These are phyloP conservation scores for Rhodotorula sp. DNA, from an alignment of 1,284 basidiomycete genomes.

Conservation along the genomic window DNA sequence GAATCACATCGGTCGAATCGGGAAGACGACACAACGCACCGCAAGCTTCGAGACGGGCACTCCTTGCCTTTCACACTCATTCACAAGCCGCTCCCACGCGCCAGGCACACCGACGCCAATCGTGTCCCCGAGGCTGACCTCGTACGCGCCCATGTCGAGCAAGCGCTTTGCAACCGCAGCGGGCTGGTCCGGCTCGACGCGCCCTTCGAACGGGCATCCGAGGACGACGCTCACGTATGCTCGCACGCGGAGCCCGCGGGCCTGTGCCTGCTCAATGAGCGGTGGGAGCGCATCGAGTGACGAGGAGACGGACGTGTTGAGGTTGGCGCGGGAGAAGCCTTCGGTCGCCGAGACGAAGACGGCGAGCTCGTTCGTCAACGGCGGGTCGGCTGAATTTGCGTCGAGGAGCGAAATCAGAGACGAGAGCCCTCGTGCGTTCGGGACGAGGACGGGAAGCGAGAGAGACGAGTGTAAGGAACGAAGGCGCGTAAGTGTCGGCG, in stretches of 20 bases:
- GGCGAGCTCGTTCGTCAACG: conserved; percentile 76
- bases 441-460: conserved; percentile 81
- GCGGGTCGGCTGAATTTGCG: conserved; percentile 45
- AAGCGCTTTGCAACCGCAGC: conserved; percentile 70
- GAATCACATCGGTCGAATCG: background rate
- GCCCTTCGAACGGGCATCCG: conserved; percentile 81
- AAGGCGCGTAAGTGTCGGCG: conserved; percentile 14
- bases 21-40: conserved; percentile 55
- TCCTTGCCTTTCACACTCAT: conserved; percentile 63
- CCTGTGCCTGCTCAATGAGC: conserved; percentile 65
- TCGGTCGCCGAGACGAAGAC: conserved; percentile 89
- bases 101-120: conserved; percentile 80
- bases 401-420: conserved; percentile 57
- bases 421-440: conserved; percentile 76
- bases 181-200: conserved; percentile 67
- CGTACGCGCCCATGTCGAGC: conserved; percentile 88
- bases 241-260: conserved; percentile 69
- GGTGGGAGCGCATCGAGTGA: conserved; percentile 67
- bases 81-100: conserved; percentile 67
- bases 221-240: conserved; percentile 76
- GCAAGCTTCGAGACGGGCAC: conserved; percentile 68
- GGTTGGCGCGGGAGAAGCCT: conserved; percentile 77
- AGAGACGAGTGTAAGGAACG: conserved; percentile 49
- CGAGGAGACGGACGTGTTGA: conserved; percentile 73
- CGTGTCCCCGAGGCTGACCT: conserved; percentile 89